Conservation (phyloP, 2,329 filamentous ascomycete genomes). For the Penicillium sp. region DNA sequence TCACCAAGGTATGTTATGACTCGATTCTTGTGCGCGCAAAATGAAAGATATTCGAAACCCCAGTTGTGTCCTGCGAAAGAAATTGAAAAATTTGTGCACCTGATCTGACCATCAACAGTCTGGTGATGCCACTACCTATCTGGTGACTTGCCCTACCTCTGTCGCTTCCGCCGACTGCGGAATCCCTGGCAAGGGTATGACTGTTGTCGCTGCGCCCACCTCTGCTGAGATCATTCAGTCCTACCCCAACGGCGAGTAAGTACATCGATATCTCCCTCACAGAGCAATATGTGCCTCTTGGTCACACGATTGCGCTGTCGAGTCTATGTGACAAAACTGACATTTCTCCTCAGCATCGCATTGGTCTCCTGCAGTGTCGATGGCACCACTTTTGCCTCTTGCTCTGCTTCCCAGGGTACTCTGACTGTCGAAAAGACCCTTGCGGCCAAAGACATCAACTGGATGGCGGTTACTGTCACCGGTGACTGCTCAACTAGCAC, state of each 20-base stretch:
- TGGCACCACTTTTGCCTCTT: slow-evolving; percentile 24
- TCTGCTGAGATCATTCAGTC: slow-evolving; percentile 15
- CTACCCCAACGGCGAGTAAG: slow-evolving; percentile 16
- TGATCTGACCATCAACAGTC: slow-evolving; percentile 8
- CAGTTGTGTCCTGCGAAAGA: background rate
- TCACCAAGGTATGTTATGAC: slow-evolving; percentile 11
- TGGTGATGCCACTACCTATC: slow-evolving; percentile 21
- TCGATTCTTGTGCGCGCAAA: background rate
- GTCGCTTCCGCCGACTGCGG: slow-evolving; percentile 13
- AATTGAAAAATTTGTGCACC: background rate
- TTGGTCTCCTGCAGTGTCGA: slow-evolving; percentile 22
- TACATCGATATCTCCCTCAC: background rate
- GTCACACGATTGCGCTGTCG: background rate
- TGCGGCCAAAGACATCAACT: slow-evolving; percentile 14
- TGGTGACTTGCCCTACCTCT: slow-evolving; percentile 18
- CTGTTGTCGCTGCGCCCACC: slow-evolving; percentile 18
- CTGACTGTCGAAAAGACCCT: slow-evolving; percentile 15
- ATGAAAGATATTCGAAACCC: background rate
- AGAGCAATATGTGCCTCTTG: too few relatives aligned
- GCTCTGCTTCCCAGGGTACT: slow-evolving; percentile 15
- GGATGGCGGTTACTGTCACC: slow-evolving; percentile 24
- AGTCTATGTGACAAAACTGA: background rate
- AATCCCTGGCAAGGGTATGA: slow-evolving; percentile 18
- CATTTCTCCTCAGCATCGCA: slow-evolving; percentile 6
- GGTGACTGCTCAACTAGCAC: slow-evolving; percentile 14